phyloP scores from a whole-genome alignment of 345 rosid species.

The Salix purpurea region DNA sequence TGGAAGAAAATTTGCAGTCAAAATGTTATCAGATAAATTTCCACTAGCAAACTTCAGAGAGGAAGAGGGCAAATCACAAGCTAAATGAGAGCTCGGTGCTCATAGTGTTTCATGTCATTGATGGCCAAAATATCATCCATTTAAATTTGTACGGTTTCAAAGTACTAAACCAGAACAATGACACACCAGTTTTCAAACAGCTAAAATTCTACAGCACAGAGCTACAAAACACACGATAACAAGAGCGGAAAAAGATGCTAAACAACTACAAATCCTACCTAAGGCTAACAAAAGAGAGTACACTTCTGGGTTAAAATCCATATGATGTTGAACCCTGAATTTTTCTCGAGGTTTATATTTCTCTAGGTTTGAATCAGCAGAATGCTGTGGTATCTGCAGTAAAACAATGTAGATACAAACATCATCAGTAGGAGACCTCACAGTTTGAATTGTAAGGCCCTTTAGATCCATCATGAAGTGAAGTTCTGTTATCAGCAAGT shows the following conservation, averaged over 20 bases:
- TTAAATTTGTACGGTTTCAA: conserved; percentile 18
- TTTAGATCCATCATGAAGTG: conserved; percentile 44
- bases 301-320: conserved; percentile 22
- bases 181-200: conserved; percentile 23
- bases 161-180: conserved; percentile 19
- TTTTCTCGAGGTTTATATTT: conserved; percentile 12
- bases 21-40: neutral
- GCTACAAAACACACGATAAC: conserved; percentile 19
- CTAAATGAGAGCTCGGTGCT: neutral
- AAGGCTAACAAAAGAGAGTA: conserved; percentile 19
- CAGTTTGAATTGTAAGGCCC: conserved; percentile 51
- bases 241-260: conserved; percentile 21
- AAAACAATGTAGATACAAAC: conserved; percentile 16
- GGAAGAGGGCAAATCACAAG: neutral
- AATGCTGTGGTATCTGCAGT: conserved; percentile 10
- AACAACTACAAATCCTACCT: conserved; percentile 25
- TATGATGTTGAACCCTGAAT: conserved; percentile 18
- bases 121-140: conserved; percentile 13
- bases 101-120: neutral
- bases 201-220: conserved; percentile 19
- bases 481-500: conserved; percentile 34
- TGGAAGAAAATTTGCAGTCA: neutral
- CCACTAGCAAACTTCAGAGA: neutral
- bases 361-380: conserved; percentile 18
- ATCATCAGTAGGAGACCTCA: conserved; percentile 44